Evolutionary conservation across 352 stramenopile genomes (phyloP).

Genomic region (Phytophthora hybrid): DNA sequence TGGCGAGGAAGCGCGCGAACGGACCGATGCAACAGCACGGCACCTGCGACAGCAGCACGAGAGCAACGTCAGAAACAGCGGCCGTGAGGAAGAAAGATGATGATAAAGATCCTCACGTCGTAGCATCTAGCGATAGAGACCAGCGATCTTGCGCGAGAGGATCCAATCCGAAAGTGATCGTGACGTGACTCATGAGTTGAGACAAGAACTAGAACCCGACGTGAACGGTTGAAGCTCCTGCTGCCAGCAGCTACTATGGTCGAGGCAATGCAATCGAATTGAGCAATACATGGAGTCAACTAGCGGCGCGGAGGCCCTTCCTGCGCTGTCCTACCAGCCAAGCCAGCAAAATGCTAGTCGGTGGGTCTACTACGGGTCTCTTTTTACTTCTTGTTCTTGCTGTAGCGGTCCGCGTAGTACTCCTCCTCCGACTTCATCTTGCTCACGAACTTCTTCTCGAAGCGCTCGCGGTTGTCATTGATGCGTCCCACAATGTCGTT

Average conservation of each 20-base stretch:
- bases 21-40: slow-evolving; percentile 28
- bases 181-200: not conserved
- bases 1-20: slow-evolving; percentile 29
- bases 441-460: slow-evolving; percentile 94
- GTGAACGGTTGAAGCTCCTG: slow-evolving; percentile 17
- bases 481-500: slow-evolving; percentile 91
- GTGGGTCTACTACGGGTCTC: slow-evolving; percentile 6
- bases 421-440: slow-evolving; percentile 95
- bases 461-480: slow-evolving; percentile 90
- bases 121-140: slow-evolving; percentile 29
- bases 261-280: slow-evolving; percentile 22
- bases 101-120: slow-evolving; percentile 26
- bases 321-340: slow-evolving; percentile 9
- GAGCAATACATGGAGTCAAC: slow-evolving; percentile 26
- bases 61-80: not conserved
- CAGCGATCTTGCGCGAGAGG: slow-evolving; percentile 5
- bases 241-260: not conserved
- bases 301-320: slow-evolving; percentile 16
- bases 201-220: slow-evolving; percentile 29
- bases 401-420: slow-evolving; percentile 93
- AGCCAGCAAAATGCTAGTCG: not conserved
- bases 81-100: not conserved
- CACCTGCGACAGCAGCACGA: slow-evolving; percentile 28
- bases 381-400: slow-evolving; percentile 62
- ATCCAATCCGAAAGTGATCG: not conserved